These are phyloP conservation scores for Gonapodya sp. DNA, from an alignment of 192 early-diverging fungal species.

Conservation along the genomic window DNA sequence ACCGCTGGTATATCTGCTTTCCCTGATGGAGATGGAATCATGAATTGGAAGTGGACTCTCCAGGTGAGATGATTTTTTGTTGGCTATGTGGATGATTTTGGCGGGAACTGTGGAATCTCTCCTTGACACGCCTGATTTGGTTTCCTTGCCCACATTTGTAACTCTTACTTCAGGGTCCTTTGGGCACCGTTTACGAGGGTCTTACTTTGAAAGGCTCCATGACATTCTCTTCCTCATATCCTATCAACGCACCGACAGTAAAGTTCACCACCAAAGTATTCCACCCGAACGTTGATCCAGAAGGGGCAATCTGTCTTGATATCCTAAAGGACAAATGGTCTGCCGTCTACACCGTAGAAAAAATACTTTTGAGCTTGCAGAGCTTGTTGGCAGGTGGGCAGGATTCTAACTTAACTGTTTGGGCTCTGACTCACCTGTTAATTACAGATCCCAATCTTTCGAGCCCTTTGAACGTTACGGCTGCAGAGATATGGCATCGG, in stretches of 20 bases:
- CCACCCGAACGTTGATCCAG: conserved; percentile 6
- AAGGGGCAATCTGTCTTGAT: conserved; percentile 1
- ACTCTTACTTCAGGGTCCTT: background rate
- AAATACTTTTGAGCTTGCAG: background rate
- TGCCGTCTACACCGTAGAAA: conserved; percentile 8
- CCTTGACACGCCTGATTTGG: too few relatives aligned
- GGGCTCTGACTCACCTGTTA: background rate
- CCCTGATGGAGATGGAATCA: background rate
- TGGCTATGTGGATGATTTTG: too few relatives aligned
- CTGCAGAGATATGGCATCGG: background rate
- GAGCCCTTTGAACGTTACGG: background rate
- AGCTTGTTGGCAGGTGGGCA: background rate
- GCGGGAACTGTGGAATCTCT: too few relatives aligned
- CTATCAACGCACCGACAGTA: background rate
- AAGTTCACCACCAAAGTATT: background rate
- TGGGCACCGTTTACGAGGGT: background rate
- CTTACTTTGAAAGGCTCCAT: background rate
- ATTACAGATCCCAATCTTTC: background rate
- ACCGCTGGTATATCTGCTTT: background rate
- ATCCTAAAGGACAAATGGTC: conserved; percentile 8
- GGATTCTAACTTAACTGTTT: background rate
- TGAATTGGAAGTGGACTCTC: background rate
- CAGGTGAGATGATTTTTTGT: background rate
- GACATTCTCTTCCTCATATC: background rate
- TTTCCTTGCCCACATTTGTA: too few relatives aligned